phyloP scores from a whole-genome alignment of 2,329 filamentous ascomycete genomes.

The Xylariaceae sp. region DNA sequence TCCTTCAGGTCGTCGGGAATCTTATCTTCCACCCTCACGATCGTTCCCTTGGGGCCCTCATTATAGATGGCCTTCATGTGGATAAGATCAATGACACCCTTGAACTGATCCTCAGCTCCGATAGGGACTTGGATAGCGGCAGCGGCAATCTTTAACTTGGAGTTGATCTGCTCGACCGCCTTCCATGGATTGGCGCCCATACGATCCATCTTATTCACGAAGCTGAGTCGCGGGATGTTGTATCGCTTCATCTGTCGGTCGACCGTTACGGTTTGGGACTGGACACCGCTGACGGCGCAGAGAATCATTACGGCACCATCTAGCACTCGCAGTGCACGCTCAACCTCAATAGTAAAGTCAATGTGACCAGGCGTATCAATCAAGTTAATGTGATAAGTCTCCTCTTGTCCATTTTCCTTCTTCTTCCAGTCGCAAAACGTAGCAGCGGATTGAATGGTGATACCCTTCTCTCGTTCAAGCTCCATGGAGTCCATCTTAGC shows the following conservation, averaged over 20 bases:
- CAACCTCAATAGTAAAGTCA: conserved; percentile 98
- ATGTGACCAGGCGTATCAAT: conserved; percentile 99
- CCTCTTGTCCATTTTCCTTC: conserved; percentile 79
- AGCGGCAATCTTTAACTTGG: conserved; percentile 90
- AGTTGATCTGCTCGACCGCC: conserved; percentile 95
- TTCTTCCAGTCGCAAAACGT: conserved; percentile 98
- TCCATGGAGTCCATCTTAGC: conserved; percentile 99
- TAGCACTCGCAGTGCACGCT: conserved; percentile 90
- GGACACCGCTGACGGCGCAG: conserved; percentile 95
- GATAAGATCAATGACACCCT: conserved; percentile 91
- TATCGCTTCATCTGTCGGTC: conserved; percentile 99
- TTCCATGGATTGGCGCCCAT: conserved; percentile 99
- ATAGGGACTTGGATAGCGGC: conserved; percentile 96
- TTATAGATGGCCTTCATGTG: conserved; percentile 94
- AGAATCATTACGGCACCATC: conserved; percentile 99
- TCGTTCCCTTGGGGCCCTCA: conserved; percentile 81
- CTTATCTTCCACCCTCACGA: conserved; percentile 75
- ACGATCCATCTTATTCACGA: conserved; percentile 99
- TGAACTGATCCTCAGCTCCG: conserved; percentile 87
- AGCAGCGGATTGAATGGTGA: conserved; percentile 97
- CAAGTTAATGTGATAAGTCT: conserved; percentile 96
- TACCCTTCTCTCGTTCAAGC: conserved; percentile 95
- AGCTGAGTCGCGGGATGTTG: conserved; percentile 92
- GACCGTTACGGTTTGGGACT: conserved; percentile 97
- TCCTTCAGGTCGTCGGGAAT: conserved; percentile 80